Evolutionary conservation across 2,329 filamentous ascomycete genomes (phyloP), one percentile per base, ranked within the genome.

Genomic region (Aspergillus transmontanensis): DNA sequence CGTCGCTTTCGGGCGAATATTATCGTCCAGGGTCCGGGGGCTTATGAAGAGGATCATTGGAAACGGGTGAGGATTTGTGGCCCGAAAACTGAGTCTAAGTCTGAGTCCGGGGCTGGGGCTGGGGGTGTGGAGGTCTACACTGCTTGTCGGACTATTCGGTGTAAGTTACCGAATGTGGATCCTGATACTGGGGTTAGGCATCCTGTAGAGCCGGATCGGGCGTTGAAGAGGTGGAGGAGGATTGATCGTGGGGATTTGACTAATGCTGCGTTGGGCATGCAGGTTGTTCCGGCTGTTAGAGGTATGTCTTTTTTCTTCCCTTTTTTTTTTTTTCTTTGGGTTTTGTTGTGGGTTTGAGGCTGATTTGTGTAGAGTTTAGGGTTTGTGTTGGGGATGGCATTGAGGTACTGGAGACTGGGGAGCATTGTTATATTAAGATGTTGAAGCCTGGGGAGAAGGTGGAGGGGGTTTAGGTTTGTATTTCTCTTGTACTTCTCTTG

Each of bases 11-110:
- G 86, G 48, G 81, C 86, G 16, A 89, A 89, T 68, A 81, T 89
- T 50, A 81, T 87, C 61, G 68, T 88, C 51, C 80, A 82, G 26
- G 86, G 86, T 0, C 80, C 82, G 0, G 73, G 74, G 14, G 78
- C 84, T 2, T 88, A 85, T 70, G 79, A 76, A 6, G 87, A 89
- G 71, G 86, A 89, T 66, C 66, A 75, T 26, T 89, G 86, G 86
- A 85, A 83, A 61, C 76, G 75, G n/a, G 79, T 87, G 28, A 70
- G 28, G 4, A n/a, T 59, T 10, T 45, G 3, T 58, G 4, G 16
- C 11, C 21, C 39, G 5, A 4, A 43, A 28, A 11, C 34, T 11
- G 39, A 48, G 9, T 48, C 60, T 19, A 55, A 70, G 14, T 53
- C 59, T 14, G 57, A 70, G 23, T 3, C 23, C 2, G 23, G 23